These are phyloP conservation scores for Neonothopanus nambi DNA, from an alignment of 1,284 basidiomycete genomes.

Conservation along the genomic window DNA sequence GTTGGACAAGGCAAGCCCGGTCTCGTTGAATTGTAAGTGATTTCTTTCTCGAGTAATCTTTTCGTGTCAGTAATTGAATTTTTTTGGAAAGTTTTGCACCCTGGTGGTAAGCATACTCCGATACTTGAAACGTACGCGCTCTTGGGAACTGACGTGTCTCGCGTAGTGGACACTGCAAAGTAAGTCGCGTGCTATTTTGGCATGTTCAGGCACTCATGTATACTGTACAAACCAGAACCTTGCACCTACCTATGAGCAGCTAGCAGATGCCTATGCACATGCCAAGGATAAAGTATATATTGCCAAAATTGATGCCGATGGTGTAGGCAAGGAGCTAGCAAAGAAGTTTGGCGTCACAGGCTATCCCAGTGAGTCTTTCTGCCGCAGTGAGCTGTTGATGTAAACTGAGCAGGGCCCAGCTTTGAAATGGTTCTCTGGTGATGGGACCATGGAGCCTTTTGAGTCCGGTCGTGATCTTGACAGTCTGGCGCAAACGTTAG, in stretches of 20 bases:
- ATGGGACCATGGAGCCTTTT: slow-evolving; percentile 73
- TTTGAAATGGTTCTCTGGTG: slow-evolving; percentile 85
- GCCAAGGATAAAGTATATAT: slow-evolving; percentile 83
- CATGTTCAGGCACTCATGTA: background rate
- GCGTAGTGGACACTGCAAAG: slow-evolving; percentile 80
- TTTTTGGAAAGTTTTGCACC: slow-evolving; percentile 64
- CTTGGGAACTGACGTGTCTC: slow-evolving; percentile 2
- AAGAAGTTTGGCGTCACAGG: slow-evolving; percentile 79
- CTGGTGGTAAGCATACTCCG: slow-evolving; percentile 65
- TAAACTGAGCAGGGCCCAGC: slow-evolving; percentile 45
- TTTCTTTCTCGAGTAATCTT: slow-evolving; percentile 3
- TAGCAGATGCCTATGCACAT: slow-evolving; percentile 82
- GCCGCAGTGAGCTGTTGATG: background rate
- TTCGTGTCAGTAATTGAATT: slow-evolving; percentile 1
- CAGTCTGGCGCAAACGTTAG: slow-evolving; percentile 74
- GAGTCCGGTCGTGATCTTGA: slow-evolving; percentile 83
- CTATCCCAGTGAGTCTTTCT: slow-evolving; percentile 77
- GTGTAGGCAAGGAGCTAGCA: slow-evolving; percentile 73
- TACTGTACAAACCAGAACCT: slow-evolving; percentile 71
- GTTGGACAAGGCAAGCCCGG: slow-evolving; percentile 81
- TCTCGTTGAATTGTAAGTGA: slow-evolving; percentile 87
- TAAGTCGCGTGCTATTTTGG: slow-evolving; percentile 26
- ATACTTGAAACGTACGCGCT: background rate
- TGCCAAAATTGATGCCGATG: slow-evolving; percentile 94
- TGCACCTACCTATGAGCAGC: slow-evolving; percentile 85